Conservation (phyloP, 306 rosid species). For the Cicer cuneatum region DNA sequence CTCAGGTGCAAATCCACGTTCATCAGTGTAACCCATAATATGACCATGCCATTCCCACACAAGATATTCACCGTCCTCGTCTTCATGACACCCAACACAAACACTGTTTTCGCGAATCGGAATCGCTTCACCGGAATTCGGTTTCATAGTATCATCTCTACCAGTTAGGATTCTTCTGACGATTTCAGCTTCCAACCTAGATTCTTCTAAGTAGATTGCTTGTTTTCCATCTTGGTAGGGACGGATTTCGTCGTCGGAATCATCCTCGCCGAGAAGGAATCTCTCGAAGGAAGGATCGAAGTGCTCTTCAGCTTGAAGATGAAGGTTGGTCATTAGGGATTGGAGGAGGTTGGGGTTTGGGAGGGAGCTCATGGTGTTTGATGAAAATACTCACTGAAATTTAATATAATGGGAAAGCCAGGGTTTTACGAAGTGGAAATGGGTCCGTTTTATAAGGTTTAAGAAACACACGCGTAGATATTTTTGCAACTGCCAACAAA, state of each 20-base stretch:
- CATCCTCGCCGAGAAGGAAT: neutral
- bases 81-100: constrained; percentile 82
- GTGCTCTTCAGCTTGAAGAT: constrained; percentile 58
- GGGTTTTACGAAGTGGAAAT: constrained; percentile 3
- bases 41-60: constrained; percentile 99
- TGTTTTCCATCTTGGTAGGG: neutral
- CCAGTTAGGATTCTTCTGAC: constrained; percentile 67
- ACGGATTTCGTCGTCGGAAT: neutral
- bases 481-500: neutral
- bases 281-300: constrained; percentile 46
- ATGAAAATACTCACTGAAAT: neutral
- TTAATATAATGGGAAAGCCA: neutral
- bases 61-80: constrained; percentile 75
- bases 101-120: constrained; percentile 76
- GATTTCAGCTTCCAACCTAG: constrained; percentile 70
- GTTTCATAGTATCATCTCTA: constrained; percentile 60
- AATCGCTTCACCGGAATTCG: constrained; percentile 91
- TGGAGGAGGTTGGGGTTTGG: constrained; percentile 62
- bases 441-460: constrained; percentile 21
- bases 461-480: neutral
- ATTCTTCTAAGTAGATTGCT: constrained; percentile 35
- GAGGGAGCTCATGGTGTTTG: constrained; percentile 64
- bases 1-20: constrained; percentile 80
- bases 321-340: constrained; percentile 73
- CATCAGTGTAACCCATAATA: constrained; percentile 78